A percentile compares a stretch with the other conserved stretches of the same genome.
Conservation (phyloP, 148 eudicot species). For the Rhododendron vialii region DNA sequence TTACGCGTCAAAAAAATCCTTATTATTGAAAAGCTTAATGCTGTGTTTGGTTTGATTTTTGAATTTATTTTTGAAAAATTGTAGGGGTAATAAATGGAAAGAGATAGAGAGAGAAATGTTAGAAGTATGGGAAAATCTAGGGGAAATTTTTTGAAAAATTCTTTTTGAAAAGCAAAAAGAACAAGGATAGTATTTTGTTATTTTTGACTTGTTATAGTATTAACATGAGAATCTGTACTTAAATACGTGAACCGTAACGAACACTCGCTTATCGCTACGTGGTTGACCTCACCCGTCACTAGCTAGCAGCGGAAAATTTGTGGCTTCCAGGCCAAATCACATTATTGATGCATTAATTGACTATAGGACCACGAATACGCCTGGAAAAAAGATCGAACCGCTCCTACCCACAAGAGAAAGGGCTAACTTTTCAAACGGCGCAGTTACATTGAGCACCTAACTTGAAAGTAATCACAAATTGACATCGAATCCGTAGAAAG, state of each 20-base stretch:
- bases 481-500: background rate
- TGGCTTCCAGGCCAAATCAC: background rate
- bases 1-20: background rate
- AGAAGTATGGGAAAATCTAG: no score
- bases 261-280: background rate
- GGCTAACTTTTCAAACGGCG: background rate
- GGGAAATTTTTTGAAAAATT: no score
- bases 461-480: background rate
- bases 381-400: no score
- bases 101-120: no score
- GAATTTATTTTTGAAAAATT: no score
- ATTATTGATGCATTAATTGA: background rate
- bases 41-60: no score
- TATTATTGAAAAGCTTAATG: background rate
- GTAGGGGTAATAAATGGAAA: no score
- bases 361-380: background rate
- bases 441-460: background rate
- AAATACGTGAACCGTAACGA: background rate
- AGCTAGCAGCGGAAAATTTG: background rate
- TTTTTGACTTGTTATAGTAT: background rate
- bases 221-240: background rate
- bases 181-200: background rate
- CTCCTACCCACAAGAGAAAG: background rate
- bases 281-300: background rate
- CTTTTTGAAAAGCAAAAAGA: no score